phyloP scores from a whole-genome alignment of 495 filamentous ascomycete genomes.

The Penicillium steckii region DNA sequence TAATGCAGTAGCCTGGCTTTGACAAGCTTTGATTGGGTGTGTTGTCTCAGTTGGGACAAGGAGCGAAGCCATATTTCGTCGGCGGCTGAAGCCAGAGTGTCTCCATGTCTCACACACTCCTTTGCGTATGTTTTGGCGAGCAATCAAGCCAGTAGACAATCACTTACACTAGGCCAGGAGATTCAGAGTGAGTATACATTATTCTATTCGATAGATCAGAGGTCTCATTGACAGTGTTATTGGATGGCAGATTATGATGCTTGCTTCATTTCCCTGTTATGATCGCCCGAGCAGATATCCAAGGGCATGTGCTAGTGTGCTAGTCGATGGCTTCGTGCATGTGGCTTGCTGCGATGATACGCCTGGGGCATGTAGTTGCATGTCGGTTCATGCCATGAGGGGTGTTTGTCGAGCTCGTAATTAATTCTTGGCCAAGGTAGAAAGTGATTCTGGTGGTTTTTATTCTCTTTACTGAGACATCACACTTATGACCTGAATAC shows the following conservation, averaged over 20 bases:
- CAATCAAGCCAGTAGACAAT: not conserved
- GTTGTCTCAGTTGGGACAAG: slow-evolving; percentile 2
- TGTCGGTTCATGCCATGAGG: slow-evolving; percentile 3
- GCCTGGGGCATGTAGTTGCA: slow-evolving; percentile 3
- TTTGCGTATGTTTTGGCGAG: not conserved
- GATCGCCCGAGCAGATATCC: not conserved
- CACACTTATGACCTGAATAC: no score
- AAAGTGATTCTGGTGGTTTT: no score
- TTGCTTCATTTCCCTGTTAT: not conserved
- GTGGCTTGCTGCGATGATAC: slow-evolving; percentile 18
- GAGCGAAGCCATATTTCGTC: not conserved
- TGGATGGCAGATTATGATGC: no score
- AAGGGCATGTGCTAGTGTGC: slow-evolving; percentile 2
- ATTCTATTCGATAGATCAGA: no score
- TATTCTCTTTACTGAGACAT: no score
- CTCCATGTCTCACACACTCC: slow-evolving; percentile 10
- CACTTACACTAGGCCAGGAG: not conserved
- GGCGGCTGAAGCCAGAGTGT: not conserved
- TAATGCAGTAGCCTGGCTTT: not conserved
- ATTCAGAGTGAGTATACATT: no score
- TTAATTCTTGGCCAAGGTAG: not conserved
- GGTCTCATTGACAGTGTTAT: no score
- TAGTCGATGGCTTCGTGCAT: slow-evolving; percentile 14
- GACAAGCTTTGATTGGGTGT: not conserved
- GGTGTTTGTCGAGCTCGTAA: slow-evolving; percentile 6